Evolutionary conservation across 2,329 filamentous ascomycete species (phyloP), one percentile per base, ranked within the genome.

Genomic region (Coniochaeta sp.): DNA sequence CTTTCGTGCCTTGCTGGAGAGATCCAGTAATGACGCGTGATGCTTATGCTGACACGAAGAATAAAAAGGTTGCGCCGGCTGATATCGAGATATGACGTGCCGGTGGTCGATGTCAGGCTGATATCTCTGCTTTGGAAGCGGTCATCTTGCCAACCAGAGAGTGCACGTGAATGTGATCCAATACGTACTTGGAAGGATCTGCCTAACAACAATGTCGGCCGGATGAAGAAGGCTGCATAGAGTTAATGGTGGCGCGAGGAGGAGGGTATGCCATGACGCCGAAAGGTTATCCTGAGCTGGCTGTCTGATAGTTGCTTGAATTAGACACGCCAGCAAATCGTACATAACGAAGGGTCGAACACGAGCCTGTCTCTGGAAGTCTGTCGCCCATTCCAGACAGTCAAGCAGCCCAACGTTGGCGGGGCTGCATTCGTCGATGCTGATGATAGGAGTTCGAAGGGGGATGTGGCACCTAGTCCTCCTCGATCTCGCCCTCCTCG

Each of bases 401-500:
- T 40, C 9, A 40, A 40, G 1, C 2, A 40, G 38, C 38, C 6
- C 38, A n/a, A 40, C n/a, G 38, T 40, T 17, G 16, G 16, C 38
- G 16, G 38, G 6, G 38, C 11, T 38, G 34, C 34, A 3, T 3
- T 43, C 40, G n/a, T 22, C 6, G 8, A 8, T 19, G 14, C 19
- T 14, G n/a, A 24, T 11, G 19, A 62, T 65, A 22, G 36, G 24
- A 36, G 33, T 16, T 26, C 14, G 43, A n/a, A 4, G 11, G 6
- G 17, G 9, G 38, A n/a, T 16, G 9, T n/a, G 14, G 6, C 22
- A 3, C 26, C 70, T 77, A 85, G 67, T 86, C 84, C 79, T 98
- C 93, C 75, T 96, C 95, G 68, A 99, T 98, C 78, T 99, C 95
- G 58, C 95, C 95, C 75, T 99, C 95, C 76, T 99, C 95, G 70